phyloP scores from a whole-genome alignment of 23 red algal species.

The Pyropia haitanensis region DNA sequence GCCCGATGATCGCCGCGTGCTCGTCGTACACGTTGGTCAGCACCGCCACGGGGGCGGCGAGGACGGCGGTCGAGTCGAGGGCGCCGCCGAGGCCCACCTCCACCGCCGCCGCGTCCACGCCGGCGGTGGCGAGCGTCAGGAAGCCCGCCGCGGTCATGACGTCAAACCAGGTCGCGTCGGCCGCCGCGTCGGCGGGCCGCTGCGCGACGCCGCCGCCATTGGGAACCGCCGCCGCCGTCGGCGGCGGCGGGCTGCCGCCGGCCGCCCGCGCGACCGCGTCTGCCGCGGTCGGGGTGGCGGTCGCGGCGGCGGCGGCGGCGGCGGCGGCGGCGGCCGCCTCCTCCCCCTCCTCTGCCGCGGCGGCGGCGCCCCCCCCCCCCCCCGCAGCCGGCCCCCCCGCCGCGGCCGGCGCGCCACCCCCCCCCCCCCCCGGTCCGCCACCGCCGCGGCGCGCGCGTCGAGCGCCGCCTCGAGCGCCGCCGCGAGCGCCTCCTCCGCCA shows the following conservation, averaged over 20 bases:
- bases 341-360: background rate
- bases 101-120: conserved; percentile 72
- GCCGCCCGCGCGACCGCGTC: too few species aligned
- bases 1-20: conserved; percentile 90
- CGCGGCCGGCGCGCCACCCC: too few species aligned
- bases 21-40: conserved; percentile 87
- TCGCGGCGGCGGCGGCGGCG: too few species aligned
- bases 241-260: too few species aligned
- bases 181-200: background rate
- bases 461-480: conserved; percentile 40
- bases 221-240: too few species aligned
- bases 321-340: too few species aligned
- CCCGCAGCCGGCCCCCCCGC: too few species aligned
- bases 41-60: conserved; percentile 51
- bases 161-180: conserved; percentile 89
- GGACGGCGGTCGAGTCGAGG: conserved; percentile 85
- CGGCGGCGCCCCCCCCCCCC: background rate
- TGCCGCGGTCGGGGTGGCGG: too few species aligned
- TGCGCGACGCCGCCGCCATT: too few species aligned
- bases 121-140: conserved; percentile 30
- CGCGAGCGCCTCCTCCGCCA: conserved; percentile 71
- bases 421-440: background rate
- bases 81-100: conserved; percentile 90
- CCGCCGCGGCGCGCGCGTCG: conserved; percentile 7
- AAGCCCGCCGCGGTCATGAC: conserved; percentile 67